Base-by-base conservation (phyloP, 495 filamentous ascomycete genomes). In the Talaromyces ruber region DNA sequence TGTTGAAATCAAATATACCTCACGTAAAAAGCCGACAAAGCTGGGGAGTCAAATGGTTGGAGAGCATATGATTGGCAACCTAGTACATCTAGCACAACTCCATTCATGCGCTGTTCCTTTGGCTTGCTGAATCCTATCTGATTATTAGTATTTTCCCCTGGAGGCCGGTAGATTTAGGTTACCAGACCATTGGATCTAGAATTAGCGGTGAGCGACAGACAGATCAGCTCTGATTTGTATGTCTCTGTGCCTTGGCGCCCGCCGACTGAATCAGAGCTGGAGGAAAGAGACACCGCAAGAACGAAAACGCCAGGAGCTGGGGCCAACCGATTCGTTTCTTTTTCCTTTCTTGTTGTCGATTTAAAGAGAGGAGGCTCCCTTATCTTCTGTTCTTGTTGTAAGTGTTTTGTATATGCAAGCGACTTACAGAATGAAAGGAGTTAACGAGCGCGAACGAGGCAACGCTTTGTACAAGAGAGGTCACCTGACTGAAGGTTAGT, bases 401-500 rank as follows among this genome's bases (percentile, higher is more conserved):
- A 47, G 18, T 39, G 34, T 39, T 39, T 47, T 47, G n/a, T 47
- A n/a, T 47, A 18, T 47, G 43, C 43, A 21, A 47, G 18, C 4
- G 16, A 47, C 18, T 47, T 21, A 54, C 22, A 54, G 51, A 54
- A 59, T 59, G 58, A 47, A 59, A 45, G 58, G 34, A 24, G 32
- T 24, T 14, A 16, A 50, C n/a, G 22, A 51, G 43, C 59, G 59
- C 7, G 59, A 60, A 51, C 21, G 26, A 50, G 59, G 59, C 39
- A 60, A 60, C 43, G 59, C 59, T 51, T 51, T 60, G 59, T 60
- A 60, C 28, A 50, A 34, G 26, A 28, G 22, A 18, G 59, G 59
- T n/a, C 39, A 60, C 24, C 59, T 60, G n/a, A 60, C 21, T 50
- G 59, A 60, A 50, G 59, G 59, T 60, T 6, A 22, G 59, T 50